Conservation (phyloP, 208 protist genomes). For the Crithidia fasciculata region DNA sequence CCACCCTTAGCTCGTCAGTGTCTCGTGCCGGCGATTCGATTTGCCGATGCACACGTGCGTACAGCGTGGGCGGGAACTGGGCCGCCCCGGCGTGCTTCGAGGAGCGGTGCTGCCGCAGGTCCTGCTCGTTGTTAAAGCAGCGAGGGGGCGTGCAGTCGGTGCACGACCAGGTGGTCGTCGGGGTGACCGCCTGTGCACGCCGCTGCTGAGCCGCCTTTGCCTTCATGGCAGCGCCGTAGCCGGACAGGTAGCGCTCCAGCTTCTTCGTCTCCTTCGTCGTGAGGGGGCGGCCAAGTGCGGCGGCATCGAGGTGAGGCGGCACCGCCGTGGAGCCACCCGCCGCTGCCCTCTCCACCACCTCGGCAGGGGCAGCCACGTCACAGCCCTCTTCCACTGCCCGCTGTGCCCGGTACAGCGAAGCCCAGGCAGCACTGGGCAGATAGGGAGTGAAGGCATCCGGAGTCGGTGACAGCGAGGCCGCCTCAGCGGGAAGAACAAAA, state of each 20-base stretch:
- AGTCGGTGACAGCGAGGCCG: neutral
- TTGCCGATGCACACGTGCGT: slow-evolving; percentile 41
- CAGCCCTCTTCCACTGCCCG: slow-evolving; percentile 8
- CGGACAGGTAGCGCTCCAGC: slow-evolving; percentile 40
- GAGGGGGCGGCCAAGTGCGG: slow-evolving; percentile 39
- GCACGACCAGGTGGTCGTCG: slow-evolving; percentile 13
- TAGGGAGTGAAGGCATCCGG: slow-evolving; percentile 27
- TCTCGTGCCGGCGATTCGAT: neutral
- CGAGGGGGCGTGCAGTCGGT: slow-evolving; percentile 23
- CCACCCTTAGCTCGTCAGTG: neutral
- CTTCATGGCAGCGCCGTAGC: slow-evolving; percentile 31
- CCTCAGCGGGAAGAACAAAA: neutral
- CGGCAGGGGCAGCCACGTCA: neutral
- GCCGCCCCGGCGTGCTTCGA: slow-evolving; percentile 30
- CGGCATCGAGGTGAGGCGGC: slow-evolving; percentile 45
- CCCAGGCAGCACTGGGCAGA: slow-evolving; percentile 22
- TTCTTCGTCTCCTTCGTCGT: slow-evolving; percentile 47
- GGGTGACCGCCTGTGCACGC: neutral
- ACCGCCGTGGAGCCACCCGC: neutral
- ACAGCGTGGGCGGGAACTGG: slow-evolving; percentile 27
- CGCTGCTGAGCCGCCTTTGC: slow-evolving; percentile 1
- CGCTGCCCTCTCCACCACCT: neutral
- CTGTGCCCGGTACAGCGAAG: slow-evolving; percentile 27
- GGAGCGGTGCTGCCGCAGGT: slow-evolving; percentile 30
- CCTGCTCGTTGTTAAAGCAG: slow-evolving; percentile 31